phyloP scores from a whole-genome alignment of 768 basidiomycete genomes.

The Harrya chromipes region DNA sequence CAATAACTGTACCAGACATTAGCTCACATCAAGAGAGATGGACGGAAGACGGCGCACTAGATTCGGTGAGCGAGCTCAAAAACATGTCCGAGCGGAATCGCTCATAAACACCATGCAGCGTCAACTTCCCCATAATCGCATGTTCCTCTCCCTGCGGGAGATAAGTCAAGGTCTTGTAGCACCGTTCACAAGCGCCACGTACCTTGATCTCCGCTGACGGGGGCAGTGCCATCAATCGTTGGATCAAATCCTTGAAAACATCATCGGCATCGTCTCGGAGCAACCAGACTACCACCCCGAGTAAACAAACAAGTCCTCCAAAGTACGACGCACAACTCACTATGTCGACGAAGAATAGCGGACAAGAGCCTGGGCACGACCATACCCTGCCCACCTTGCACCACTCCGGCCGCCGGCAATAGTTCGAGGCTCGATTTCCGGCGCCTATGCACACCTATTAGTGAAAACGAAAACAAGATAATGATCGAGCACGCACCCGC shows the following conservation, averaged over 20 bases:
- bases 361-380: constrained; percentile 62
- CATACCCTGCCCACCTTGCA: constrained; percentile 40
- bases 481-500: constrained; percentile 35
- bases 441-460: constrained; percentile 28
- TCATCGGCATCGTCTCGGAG: constrained; percentile 54
- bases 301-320: constrained; percentile 6
- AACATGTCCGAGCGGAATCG: constrained; percentile 86
- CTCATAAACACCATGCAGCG: constrained; percentile 70
- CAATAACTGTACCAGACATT: constrained; percentile 56
- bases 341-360: constrained; percentile 60
- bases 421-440: constrained; percentile 44
- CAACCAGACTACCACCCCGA: constrained; percentile 53
- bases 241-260: constrained; percentile 51
- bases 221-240: constrained; percentile 55
- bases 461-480: not conserved
- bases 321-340: constrained; percentile 40
- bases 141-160: constrained; percentile 67
- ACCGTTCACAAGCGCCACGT: constrained; percentile 4
- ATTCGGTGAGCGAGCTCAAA: constrained; percentile 86
- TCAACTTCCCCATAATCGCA: constrained; percentile 72
- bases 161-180: not conserved
- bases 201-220: constrained; percentile 60
- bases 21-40: constrained; percentile 1
- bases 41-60: constrained; percentile 54
- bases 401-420: constrained; percentile 13